These are phyloP conservation scores for Coniella lustricola DNA, from an alignment of 2,329 filamentous ascomycete genomes.

Conservation along the genomic window DNA sequence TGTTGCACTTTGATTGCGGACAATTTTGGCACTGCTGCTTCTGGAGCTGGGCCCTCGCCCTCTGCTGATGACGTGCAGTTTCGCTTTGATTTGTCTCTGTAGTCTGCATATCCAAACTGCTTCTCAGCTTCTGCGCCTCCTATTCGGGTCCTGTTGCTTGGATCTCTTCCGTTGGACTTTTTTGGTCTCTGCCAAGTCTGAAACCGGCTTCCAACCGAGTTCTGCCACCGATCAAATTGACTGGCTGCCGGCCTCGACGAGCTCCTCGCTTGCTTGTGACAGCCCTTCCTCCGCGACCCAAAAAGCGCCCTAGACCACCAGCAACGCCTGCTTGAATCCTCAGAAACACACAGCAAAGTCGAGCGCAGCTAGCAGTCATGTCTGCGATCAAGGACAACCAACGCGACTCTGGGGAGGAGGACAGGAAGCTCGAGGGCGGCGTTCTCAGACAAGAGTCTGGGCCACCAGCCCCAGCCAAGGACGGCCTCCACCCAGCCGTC, in stretches of 20 bases:
- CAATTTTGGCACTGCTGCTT: neutral
- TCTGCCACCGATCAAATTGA: neutral
- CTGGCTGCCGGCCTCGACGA: neutral
- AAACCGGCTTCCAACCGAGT: neutral
- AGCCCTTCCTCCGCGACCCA: neutral
- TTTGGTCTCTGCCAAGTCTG: too few species aligned
- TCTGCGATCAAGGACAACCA: conserved; percentile 16
- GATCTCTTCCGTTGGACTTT: neutral
- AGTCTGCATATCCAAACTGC: neutral
- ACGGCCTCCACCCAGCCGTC: conserved; percentile 60
- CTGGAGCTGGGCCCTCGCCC: neutral
- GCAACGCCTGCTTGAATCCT: neutral
- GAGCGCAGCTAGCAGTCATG: conserved; percentile 3
- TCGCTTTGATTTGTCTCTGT: conserved; percentile 12
- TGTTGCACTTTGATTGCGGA: neutral
- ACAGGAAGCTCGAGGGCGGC: conserved; percentile 16
- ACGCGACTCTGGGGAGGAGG: conserved; percentile 16
- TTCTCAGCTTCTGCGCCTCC: neutral
- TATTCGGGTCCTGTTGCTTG: neutral
- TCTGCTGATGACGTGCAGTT: conserved; percentile 15
- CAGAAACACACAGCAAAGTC: neutral
- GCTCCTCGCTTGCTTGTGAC: neutral
- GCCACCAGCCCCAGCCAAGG: conserved; percentile 11
- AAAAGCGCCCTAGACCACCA: neutral
- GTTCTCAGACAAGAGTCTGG: conserved; percentile 11